These are phyloP conservation scores for Sungouiozyma ichnusensis DNA, from an alignment of 805 yeast species.

Conservation along the genomic window DNA sequence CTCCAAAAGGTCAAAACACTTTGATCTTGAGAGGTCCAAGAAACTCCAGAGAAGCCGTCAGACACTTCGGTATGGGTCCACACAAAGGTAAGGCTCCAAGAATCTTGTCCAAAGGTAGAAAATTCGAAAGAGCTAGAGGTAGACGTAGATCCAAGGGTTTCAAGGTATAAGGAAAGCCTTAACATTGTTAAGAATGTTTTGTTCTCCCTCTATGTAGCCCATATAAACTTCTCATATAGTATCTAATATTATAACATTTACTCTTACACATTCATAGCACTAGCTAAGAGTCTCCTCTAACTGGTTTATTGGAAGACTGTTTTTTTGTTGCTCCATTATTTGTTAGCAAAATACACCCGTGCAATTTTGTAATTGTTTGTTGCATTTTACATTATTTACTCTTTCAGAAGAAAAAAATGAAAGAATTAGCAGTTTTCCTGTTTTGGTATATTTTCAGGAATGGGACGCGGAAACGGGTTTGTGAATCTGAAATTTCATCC, in stretches of 20 bases:
- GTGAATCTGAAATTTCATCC: not conserved
- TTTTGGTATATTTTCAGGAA: not conserved
- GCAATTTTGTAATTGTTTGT: too few relatives aligned
- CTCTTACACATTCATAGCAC: slow-evolving; percentile 1
- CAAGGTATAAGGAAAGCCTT: slow-evolving; percentile 73
- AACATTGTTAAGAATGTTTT: slow-evolving; percentile 2
- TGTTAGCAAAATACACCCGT: too few relatives aligned
- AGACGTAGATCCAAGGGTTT: slow-evolving; percentile 98
- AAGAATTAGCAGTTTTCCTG: too few relatives aligned
- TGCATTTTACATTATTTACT: too few relatives aligned
- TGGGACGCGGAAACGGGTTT: not conserved
- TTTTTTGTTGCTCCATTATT: too few relatives aligned
- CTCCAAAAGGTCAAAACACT: slow-evolving; percentile 99
- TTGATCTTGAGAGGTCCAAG: slow-evolving; percentile 97
- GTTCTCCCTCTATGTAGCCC: slow-evolving; percentile 1
- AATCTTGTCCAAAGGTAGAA: slow-evolving; percentile 94
- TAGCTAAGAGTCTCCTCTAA: too few relatives aligned
- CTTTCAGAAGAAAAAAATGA: too few relatives aligned
- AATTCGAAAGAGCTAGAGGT: slow-evolving; percentile 99
- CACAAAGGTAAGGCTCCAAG: slow-evolving; percentile 99
- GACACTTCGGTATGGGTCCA: slow-evolving; percentile 99
- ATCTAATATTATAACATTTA: slow-evolving; percentile 1
- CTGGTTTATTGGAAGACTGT: too few relatives aligned
- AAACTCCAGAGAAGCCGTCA: slow-evolving; percentile 97
- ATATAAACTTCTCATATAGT: not conserved